Percentiles rank a stretch among this genome's conserved stretches.
Evolutionary conservation across 2,329 filamentous ascomycete genomes (phyloP).

Genomic region (Cladosporium sp.): DNA sequence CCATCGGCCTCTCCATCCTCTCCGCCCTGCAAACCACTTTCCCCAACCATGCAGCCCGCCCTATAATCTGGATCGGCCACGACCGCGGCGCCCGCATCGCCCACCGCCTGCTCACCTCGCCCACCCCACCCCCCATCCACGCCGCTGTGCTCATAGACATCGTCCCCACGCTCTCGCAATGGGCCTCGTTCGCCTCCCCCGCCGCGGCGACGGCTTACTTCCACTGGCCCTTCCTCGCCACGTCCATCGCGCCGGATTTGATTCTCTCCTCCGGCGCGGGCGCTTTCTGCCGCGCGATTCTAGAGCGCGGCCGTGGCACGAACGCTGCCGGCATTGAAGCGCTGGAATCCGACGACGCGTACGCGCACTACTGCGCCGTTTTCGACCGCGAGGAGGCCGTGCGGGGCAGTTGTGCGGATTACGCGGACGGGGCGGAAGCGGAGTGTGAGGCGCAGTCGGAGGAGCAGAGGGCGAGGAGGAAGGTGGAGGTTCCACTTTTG

Average conservation of each 20-base stretch:
- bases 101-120: constrained; percentile 46
- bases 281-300: constrained; percentile 33
- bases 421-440: constrained; percentile 39
- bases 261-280: constrained; percentile 41
- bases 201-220: constrained; percentile 38
- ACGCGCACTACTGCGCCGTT: constrained; percentile 41
- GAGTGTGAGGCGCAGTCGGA: constrained; percentile 42
- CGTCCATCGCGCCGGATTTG: constrained; percentile 41
- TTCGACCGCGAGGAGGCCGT: constrained; percentile 43
- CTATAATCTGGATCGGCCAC: constrained; percentile 46
- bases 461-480: constrained; percentile 43
- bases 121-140: constrained; percentile 32
- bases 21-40: constrained; percentile 36
- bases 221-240: constrained; percentile 52
- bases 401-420: constrained; percentile 45
- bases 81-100: constrained; percentile 48
- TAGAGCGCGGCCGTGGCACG: constrained; percentile 28
- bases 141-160: constrained; percentile 47
- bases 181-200: constrained; percentile 38
- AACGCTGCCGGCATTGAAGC: constrained; percentile 29
- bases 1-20: constrained; percentile 41
- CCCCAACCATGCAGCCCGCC: constrained; percentile 25
- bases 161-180: constrained; percentile 46
- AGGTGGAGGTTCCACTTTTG: constrained; percentile 40
- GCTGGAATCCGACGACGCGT: constrained; percentile 34